Evolutionary conservation across 306 rosid species (phyloP), one percentile per base, ranked within the genome.

Genomic region (Vigna hirtella): DNA sequence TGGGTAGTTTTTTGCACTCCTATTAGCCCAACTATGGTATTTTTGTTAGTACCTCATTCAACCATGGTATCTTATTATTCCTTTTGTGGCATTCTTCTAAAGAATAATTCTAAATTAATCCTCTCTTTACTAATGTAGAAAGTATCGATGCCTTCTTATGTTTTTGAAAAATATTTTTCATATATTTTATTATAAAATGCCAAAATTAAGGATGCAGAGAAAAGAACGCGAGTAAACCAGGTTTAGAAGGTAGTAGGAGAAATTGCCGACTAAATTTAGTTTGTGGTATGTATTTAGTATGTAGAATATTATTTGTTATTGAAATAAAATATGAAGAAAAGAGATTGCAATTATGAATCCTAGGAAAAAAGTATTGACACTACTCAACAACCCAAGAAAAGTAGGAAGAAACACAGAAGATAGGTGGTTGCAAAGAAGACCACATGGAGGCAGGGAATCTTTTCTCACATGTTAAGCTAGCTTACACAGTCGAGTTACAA

Each of bases 261-360:
- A 15, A 6, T 30, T 81, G 85, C 70, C 70, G 72, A 64, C 83
- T 66, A 65, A 65, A 58, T 65, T 50, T 50, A 57, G 73, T 32
- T 26, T 70, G 78, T 70, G 76, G 22, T 24, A 30, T 26, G 51
- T 50, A 34, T 50, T 48, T 5, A 34, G 24, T 49, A 6, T 91
- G 70, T 85, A 84, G 10, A 45, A 18, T 64, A 87, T 64, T 86
- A 79, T 70, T 55, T 36, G 9, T 32, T 56, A 42, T 24, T 57
- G 4, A 6, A 4, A 62, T 20, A 40, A 73, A 38, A 51, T 4
- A 77, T 48, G 50, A 50, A 53, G 69, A 70, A 57, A 62, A 42
- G 62, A 16, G 72, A 32, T 62, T 14, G 26, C 42, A 10, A 34
- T 59, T 26, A 43, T 52, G 42, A 49, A 40, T 50, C 73, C 72